Conservation (phyloP, 2,329 filamentous ascomycete species). For the Biscogniauxia mediterranea region DNA sequence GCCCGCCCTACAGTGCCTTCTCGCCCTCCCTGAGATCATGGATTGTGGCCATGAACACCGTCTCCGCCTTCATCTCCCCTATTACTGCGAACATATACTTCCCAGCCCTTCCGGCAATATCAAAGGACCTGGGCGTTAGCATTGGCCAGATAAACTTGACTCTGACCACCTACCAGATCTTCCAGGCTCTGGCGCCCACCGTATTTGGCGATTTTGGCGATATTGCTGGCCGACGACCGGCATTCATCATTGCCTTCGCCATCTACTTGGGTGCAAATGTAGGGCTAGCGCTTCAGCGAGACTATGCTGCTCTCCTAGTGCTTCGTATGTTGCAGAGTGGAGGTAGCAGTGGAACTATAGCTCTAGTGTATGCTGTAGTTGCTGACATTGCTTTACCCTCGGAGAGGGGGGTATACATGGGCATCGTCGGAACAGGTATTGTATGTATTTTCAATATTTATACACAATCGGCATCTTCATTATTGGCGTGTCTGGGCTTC, state of each 20-base stretch:
- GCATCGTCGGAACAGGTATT: slow-evolving; percentile 58
- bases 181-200: slow-evolving; percentile 61
- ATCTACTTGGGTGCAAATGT: slow-evolving; percentile 60
- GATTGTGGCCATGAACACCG: slow-evolving; percentile 52
- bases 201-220: slow-evolving; percentile 63
- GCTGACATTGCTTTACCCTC: slow-evolving; percentile 68
- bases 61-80: slow-evolving; percentile 55
- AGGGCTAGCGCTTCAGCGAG: slow-evolving; percentile 56
- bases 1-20: slow-evolving; percentile 42
- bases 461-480: neutral
- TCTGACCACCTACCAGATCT: slow-evolving; percentile 61
- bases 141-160: slow-evolving; percentile 47
- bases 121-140: slow-evolving; percentile 38
- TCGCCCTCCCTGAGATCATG: slow-evolving; percentile 45
- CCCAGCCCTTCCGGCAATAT: slow-evolving; percentile 41
- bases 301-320: slow-evolving; percentile 57
- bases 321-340: slow-evolving; percentile 62
- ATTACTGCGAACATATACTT: slow-evolving; percentile 60
- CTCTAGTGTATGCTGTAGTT: slow-evolving; percentile 68
- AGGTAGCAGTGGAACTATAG: slow-evolving; percentile 68
- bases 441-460: slow-evolving; percentile 53
- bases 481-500: neutral
- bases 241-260: slow-evolving; percentile 55
- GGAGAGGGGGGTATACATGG: slow-evolving; percentile 73
- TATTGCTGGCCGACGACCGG: slow-evolving; percentile 58